Base-by-base conservation (phyloP, 2,329 filamentous ascomycete genomes). In the Ophiognomonia clavigignenti-juglandacearum region DNA sequence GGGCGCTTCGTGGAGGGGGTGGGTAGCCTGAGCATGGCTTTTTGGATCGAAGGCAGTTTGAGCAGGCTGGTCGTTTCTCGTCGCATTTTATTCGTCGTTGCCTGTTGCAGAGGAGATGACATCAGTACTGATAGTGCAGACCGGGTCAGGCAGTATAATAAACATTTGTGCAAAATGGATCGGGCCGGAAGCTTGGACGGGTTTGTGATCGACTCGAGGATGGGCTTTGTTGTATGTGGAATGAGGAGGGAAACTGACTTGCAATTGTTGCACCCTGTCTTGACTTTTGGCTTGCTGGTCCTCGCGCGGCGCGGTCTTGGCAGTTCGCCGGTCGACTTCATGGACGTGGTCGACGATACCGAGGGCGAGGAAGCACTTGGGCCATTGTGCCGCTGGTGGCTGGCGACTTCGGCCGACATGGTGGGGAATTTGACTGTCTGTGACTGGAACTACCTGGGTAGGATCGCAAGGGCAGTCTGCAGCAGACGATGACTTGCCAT, bases 261-360 rank as follows among this genome's bases (percentile, higher is more conserved):
- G 81, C 81, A 85, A 61, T 79, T 82, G 56, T 71, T 72, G 63
- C 82, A 85, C 34, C 81, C 81, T 1, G 80, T 84, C 66, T 82
- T 83, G 53, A 83, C 80, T 60, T 84, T 83, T 13, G 77, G 75
- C 54, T 71, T 75, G 60, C 77, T 81, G 23, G 68, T 73, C 45
- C 77, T 69, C 13, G 66, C 67, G 43, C 75, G 69, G 58, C 71
- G 77, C 39, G 36, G 48, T 27, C 19, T 31, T 31, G 36, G 50
- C 14, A 20, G 23, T 10, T 39, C 50, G 39, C 22, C 19, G 8
- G 46, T 18, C 29, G 60, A 59, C 36, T 60, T 64, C 39, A 57
- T 59, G 40, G 53, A 56, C 22, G 54, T 47, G 9, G 51, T 43
- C 16, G 44, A 32, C 35, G 54, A 43, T 26, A 23, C 29, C 18